Percentiles rank a stretch among this genome's conserved stretches.
Conservation (phyloP, 2,329 filamentous ascomycete species). For the Sclerotinia spermophila region DNA sequence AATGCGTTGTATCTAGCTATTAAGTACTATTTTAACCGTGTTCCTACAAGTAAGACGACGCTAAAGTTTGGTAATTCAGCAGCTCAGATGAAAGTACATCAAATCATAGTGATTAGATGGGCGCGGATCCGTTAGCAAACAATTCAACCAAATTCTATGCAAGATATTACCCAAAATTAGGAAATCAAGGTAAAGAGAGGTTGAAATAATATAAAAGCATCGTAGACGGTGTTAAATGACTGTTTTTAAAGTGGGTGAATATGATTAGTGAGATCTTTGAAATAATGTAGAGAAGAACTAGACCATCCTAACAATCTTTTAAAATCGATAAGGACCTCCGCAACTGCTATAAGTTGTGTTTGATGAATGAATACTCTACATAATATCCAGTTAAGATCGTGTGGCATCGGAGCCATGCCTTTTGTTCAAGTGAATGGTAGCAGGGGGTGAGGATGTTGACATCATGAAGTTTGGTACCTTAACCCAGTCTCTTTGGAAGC, state of each 20-base stretch:
- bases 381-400: neutral
- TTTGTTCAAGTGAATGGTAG: neutral
- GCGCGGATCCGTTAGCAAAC: neutral
- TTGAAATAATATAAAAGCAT: neutral
- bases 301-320: neutral
- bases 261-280: neutral
- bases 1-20: neutral
- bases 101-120: neutral
- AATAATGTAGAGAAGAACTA: neutral
- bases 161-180: neutral
- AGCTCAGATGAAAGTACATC: neutral
- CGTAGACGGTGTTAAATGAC: rapidly evolving
- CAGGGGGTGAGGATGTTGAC: neutral
- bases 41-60: neutral
- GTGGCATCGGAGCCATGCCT: neutral
- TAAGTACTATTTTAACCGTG: neutral
- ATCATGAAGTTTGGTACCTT: neutral
- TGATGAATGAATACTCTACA: neutral
- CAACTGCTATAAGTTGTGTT: neutral
- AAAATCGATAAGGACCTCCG: neutral
- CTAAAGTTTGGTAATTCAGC: neutral
- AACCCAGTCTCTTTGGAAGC: neutral
- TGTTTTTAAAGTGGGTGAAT: neutral
- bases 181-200: neutral
- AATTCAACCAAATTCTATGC: neutral